Evolutionary conservation across 23 red algal species (phyloP).

Genomic region (Pyropia yezoensis): DNA sequence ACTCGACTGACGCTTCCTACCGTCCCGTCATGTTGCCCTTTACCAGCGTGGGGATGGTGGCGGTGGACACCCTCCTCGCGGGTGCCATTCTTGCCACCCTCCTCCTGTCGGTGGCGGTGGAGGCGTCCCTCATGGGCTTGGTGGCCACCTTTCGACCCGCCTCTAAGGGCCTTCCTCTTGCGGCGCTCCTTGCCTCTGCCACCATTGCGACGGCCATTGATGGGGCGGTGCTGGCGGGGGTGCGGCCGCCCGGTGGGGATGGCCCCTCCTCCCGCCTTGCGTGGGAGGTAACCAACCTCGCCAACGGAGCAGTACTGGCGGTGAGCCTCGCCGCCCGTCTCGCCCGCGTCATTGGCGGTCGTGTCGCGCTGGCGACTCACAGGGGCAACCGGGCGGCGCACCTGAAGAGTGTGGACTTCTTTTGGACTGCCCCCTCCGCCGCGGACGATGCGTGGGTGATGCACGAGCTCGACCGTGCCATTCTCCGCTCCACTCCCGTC

Average conservation of each 20-base stretch:
- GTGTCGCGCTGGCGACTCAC: constrained; percentile 18
- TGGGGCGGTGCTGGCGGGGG: constrained; percentile 34
- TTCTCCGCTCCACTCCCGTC: constrained; percentile 31
- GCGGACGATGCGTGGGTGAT: constrained; percentile 60
- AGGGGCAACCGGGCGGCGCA: constrained; percentile 27
- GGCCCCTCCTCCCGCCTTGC: constrained; percentile 12
- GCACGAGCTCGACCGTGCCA: constrained; percentile 46
- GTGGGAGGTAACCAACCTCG: constrained; percentile 19
- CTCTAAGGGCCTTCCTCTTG: too few relatives aligned
- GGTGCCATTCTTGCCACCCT: too few relatives aligned
- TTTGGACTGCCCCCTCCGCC: constrained; percentile 57
- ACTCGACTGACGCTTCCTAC: too few relatives aligned
- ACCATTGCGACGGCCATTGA: constrained; percentile 39
- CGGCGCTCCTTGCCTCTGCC: too few relatives aligned
- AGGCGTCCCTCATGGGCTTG: too few relatives aligned
- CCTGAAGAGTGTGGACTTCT: constrained; percentile 54
- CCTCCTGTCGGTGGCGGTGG: too few relatives aligned
- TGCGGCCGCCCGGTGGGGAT: constrained; percentile 17
- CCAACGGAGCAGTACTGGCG: constrained; percentile 30
- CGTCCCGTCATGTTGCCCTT: too few relatives aligned
- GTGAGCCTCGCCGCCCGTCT: constrained; percentile 34
- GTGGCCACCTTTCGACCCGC: too few relatives aligned
- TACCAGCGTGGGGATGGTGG: too few relatives aligned
- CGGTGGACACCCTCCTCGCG: too few relatives aligned
- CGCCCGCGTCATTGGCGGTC: constrained; percentile 47